Base-by-base conservation (phyloP, 371 early-diverging fungal genomes). In the Rhizomucor pusillus region DNA sequence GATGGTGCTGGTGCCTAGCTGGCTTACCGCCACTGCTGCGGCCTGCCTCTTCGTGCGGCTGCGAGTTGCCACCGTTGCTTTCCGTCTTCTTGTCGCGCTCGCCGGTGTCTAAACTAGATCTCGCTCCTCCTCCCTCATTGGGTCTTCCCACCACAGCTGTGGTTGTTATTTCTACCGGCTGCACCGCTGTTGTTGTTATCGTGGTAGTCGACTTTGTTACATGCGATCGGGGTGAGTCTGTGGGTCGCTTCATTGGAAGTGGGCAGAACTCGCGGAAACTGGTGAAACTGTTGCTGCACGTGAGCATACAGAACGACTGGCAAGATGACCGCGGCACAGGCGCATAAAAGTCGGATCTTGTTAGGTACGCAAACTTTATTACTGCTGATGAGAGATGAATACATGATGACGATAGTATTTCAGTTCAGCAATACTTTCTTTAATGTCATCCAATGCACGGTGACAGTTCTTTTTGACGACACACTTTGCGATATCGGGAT, bases 371-470 rank as follows among this genome's bases (percentile, higher is more conserved):
- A 29, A 7, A 3, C 29, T 29, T 29, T 29, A 29, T 29, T 29
- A 29, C 7, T 29, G 3, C 7, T 29, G 29, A 29, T 7, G n/a
- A 47, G 62, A 23, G 14, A 62, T 53, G 57, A 89, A 90, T 1
- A 88, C 65, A 43, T 72, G 60, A 9, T 71, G 36, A 5, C 78
- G 78, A 62, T 92, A 97, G 55, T 84, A 89, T 54, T 82, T 71
- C 16, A 97, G 76, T 69, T 96, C 96, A 5, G 81, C 81, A 52
- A 97, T 94, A 44, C 91, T 91, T 59, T 94, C 97, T 22, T 84
- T 68, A 55, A 96, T 94, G 61, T 97, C 97, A 57, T 91, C 95
- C 57, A 95, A 54, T 3, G 97, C 95, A 33, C 95, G 74, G 60
- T 90, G 90, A 1, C 65, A 49, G 12, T 49, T 47, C 45, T 75